Base-by-base conservation (phyloP, 2,329 filamentous ascomycete species). In the Aureobasidium pullulans region DNA sequence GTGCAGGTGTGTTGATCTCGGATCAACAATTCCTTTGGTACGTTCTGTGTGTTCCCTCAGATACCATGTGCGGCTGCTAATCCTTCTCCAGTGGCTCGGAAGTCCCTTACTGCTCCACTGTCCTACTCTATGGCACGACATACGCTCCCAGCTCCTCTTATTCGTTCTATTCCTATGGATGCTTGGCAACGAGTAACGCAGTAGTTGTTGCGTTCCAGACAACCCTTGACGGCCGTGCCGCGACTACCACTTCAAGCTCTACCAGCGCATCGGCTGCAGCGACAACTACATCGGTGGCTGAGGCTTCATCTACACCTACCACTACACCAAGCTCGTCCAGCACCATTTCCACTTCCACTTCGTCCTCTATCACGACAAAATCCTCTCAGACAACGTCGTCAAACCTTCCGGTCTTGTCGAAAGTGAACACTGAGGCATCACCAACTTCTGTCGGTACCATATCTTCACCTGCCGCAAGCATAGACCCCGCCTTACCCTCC, bases 91-190 rank as follows among this genome's bases (percentile, higher is more conserved):
- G 59, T 11, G 59, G 59, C 8, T 57, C 50, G 6, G 13, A 44
- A 0, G 1, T 36, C 7, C 59, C 59, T 1, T 60, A 60, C 44
- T 60, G 59, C 19, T 53, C 42, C 6, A 57, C 43, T 3, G 13
- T 60, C 5, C 3, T 57, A 11, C 59, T 60, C 8, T 60, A 60
- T 31, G 59, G 59, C 6, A 23, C 29, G 16, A 42, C 44, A 16
- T 57, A 60, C 28, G 31, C 43, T 6, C 32, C 50, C 7, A 50
- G 36, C 13, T 39, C 43, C 6, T 31, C 43, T 3, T 48, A 49
- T 6, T 60, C 59, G 15, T 60, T 50, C 44, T 42, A 37, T 15
- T 60, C 36, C 3, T 60, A 60, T 10, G 29, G n/a, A 2, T 60
- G 59, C 36, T 28, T n/a, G 23, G 15, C 28, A 1, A 31, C 4